Conservation (phyloP, 2,329 filamentous ascomycete species). For the Penicillium sp. region DNA sequence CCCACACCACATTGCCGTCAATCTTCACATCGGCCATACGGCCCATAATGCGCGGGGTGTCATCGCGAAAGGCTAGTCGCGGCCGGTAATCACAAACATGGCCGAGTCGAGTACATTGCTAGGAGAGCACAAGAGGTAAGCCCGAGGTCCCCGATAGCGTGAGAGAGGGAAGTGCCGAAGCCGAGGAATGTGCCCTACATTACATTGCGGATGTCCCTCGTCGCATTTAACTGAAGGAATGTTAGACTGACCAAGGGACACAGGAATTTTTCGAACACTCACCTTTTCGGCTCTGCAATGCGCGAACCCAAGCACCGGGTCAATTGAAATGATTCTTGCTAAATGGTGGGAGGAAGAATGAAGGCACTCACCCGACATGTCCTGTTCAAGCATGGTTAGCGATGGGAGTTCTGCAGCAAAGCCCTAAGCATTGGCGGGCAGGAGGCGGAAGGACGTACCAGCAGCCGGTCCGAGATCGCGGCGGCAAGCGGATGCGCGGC, state of each 20-base stretch:
- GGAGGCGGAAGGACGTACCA: slow-evolving; percentile 43
- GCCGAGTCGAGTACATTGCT: slow-evolving; percentile 59
- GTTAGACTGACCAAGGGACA: slow-evolving; percentile 18
- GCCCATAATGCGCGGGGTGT: slow-evolving; percentile 54
- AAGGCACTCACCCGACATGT: slow-evolving; percentile 44
- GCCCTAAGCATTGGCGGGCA: not conserved
- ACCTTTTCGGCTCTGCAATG: slow-evolving; percentile 45
- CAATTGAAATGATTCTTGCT: slow-evolving; percentile 2
- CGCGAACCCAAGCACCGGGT: slow-evolving; percentile 7
- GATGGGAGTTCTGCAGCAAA: slow-evolving; percentile 1
- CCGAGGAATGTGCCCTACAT: slow-evolving; percentile 42
- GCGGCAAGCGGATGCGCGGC: slow-evolving; percentile 52
- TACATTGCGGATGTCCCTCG: slow-evolving; percentile 57
- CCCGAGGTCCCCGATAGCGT: slow-evolving; percentile 2
- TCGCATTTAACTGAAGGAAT: slow-evolving; percentile 56
- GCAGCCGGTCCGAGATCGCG: slow-evolving; percentile 57
- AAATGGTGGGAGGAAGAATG: slow-evolving; percentile 5
- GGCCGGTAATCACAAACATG: slow-evolving; percentile 61
- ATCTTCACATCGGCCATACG: slow-evolving; percentile 56
- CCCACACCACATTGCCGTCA: slow-evolving; percentile 57
- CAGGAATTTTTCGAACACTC: slow-evolving; percentile 14
- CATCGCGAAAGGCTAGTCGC: slow-evolving; percentile 57
- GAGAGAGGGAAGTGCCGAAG: not conserved
- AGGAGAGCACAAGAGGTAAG: slow-evolving; percentile 6
- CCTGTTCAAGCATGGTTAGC: slow-evolving; percentile 31